Base-by-base conservation (phyloP, 768 basidiomycete genomes). In the Leccinum variicolor region DNA sequence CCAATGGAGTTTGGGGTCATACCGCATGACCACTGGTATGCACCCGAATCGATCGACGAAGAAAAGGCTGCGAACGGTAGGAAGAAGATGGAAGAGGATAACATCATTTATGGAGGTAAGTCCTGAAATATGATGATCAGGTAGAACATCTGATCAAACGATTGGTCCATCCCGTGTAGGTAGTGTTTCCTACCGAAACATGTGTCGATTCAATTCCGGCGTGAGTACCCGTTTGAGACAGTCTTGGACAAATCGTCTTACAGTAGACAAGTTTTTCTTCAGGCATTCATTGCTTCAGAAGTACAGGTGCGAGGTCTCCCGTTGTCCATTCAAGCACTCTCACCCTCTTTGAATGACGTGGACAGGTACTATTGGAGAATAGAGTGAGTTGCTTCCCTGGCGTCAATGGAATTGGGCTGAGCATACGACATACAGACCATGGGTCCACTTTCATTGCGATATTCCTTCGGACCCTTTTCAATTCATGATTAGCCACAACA, bases 151-250 rank as follows among this genome's bases (percentile, higher is more conserved):
- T 14, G 34, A 19, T 29, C n/a, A 29, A 21, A 6, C 11, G 14
- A 19, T 50, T 2, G 6, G 26, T 9, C 36, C 17, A 52, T 46
- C 43, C 23, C 36, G 5, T 51, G 4, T 23, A 66, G 60, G 58
- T 31, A 55, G 60, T 58, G 50, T 61, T 33, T 17, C 74, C 3
- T 88, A 90, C 62, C 79, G 86, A 17, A 86, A 89, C 61, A 89
- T 90, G 88, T 90, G 89, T 70, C 77, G 88, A 19, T 90, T 81
- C 74, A 86, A 89, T 66, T 87, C 85, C 2, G 86, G 85, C 1
- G 84, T 87, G 60, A 64, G 81, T 74, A 3, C 23, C 10, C 25
- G 9, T 2, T 6, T 28, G 11, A 10, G 21, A 47, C 39, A 4
- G 14, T 34, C 21, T 31, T 10, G 23, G 17, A 36, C 41, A n/a